A percentile compares a stretch with the other conserved stretches of the same genome.
Evolutionary conservation across 345 rosid species (phyloP).

Genomic region (Euphorbia peplus): DNA sequence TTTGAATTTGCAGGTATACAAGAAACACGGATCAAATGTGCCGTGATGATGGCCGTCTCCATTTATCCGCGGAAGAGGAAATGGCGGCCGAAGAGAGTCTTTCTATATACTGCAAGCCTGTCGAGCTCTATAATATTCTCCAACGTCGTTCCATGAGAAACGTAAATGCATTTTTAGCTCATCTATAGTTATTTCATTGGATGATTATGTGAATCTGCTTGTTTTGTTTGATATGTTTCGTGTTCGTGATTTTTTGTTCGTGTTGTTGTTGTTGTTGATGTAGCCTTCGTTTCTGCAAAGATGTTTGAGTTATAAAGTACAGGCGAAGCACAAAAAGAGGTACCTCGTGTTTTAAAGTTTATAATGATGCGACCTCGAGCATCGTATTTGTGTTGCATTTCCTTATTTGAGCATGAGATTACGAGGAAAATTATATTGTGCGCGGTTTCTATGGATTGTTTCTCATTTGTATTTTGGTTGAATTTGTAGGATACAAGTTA

Average conservation of each 20-base stretch:
- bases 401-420: not conserved
- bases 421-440: not conserved
- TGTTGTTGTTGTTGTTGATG: conserved; percentile 26
- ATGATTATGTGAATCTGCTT: not conserved
- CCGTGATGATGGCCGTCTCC: conserved; percentile 74
- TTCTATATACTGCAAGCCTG: conserved; percentile 87
- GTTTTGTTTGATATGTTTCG: too few species aligned
- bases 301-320: conserved; percentile 81
- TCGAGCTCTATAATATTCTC: conserved; percentile 90
- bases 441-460: not conserved
- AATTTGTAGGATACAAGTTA: conserved; percentile 69
- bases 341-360: conserved; percentile 20
- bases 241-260: not conserved
- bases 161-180: conserved; percentile 34
- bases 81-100: conserved; percentile 88
- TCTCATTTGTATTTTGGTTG: conserved; percentile 16
- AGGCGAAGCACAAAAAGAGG: conserved; percentile 78
- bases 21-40: conserved; percentile 94
- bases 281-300: conserved; percentile 88
- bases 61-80: conserved; percentile 82
- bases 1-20: conserved; percentile 45
- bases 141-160: conserved; percentile 80
- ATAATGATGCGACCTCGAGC: not conserved
- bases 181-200: not conserved
- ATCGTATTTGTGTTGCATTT: not conserved